Evolutionary conservation across 257 asterid genomes (phyloP).

Genomic region (Rehmannia glutinosa): DNA sequence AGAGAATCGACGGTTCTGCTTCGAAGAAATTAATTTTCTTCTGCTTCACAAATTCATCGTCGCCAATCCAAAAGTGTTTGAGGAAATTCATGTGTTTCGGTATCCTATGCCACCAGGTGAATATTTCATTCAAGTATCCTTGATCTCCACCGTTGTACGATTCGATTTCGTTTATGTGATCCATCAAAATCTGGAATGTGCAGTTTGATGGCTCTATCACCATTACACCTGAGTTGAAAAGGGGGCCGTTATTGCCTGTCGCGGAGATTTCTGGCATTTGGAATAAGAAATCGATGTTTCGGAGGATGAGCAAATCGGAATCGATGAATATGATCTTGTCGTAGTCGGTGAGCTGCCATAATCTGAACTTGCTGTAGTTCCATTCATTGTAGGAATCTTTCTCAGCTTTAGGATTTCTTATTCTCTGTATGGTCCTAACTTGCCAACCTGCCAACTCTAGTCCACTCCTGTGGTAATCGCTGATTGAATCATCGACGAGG

Average conservation of each 20-base stretch:
- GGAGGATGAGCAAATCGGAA: constrained; percentile 60
- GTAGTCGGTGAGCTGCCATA: constrained; percentile 88
- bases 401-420: constrained; percentile 78
- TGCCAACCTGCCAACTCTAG: constrained; percentile 79
- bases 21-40: constrained; percentile 47
- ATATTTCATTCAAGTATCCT: constrained; percentile 72
- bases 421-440: constrained; percentile 61
- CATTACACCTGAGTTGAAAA: constrained; percentile 88
- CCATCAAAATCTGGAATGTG: constrained; percentile 70
- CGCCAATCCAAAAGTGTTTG: constrained; percentile 71
- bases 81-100: constrained; percentile 67
- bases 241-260: constrained; percentile 58
- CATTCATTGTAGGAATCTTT: constrained; percentile 83
- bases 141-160: constrained; percentile 94
- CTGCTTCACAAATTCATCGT: constrained; percentile 38
- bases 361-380: constrained; percentile 89
- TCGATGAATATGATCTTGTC: constrained; percentile 81
- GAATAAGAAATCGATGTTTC: constrained; percentile 72
- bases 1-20: constrained; percentile 62
- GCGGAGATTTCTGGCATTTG: constrained; percentile 76
- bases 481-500: constrained; percentile 67
- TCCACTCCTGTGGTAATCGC: constrained; percentile 51
- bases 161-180: constrained; percentile 50
- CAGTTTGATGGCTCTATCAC: constrained; percentile 85
- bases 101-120: constrained; percentile 90